Evolutionary conservation across 495 filamentous ascomycete species (phyloP), one percentile per base, ranked within the genome.

Genomic region (Niebla homalea): DNA sequence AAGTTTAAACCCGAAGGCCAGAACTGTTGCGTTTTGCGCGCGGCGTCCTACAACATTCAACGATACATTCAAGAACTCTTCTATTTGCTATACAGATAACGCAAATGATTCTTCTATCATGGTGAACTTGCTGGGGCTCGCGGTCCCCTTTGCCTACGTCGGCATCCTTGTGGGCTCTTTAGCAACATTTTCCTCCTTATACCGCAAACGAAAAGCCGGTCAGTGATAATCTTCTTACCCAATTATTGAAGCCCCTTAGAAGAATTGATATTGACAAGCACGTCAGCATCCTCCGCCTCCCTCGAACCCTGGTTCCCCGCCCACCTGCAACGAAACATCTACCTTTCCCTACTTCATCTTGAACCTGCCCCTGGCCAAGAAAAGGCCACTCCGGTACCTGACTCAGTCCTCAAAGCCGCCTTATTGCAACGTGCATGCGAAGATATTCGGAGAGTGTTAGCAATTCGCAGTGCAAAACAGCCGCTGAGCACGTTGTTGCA

Each of bases 171-270:
- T 87, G 55, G 89, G 89, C 60, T 90, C 88, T 26, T 74, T 98
- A 36, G 80, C 81, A 57, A 93, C 87, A 56, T 98, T 97, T 70
- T 90, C 86, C 21, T 85, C 79, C 35, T 74, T 96, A 37, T 97
- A 97, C 65, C 80, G 90, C 53, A 90, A 89, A 73, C 81, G 90
- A 67, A 93, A 94, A 82, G 79, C 85, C 54, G 67, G 86, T 90
- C 70, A 49, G 84, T 76, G 49, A 38, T 52, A 36, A 32, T 32
- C 29, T 0, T 0, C 7, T 11, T 3, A 7, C 29, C 29, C 7
- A 11, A 12, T 12, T 7, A 32, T 32, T 32, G 29, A 7, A 7
- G 0, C 3, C 29, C 29, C 29, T 32, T 32, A 5, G 29, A 32
- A 12, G 0, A 32, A 32, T 2, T 32, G 8, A 32, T 32, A 32